Evolutionary conservation across 495 filamentous ascomycete species (phyloP), one percentile per base, ranked within the genome.

Genomic region (Lophium mytilinum): DNA sequence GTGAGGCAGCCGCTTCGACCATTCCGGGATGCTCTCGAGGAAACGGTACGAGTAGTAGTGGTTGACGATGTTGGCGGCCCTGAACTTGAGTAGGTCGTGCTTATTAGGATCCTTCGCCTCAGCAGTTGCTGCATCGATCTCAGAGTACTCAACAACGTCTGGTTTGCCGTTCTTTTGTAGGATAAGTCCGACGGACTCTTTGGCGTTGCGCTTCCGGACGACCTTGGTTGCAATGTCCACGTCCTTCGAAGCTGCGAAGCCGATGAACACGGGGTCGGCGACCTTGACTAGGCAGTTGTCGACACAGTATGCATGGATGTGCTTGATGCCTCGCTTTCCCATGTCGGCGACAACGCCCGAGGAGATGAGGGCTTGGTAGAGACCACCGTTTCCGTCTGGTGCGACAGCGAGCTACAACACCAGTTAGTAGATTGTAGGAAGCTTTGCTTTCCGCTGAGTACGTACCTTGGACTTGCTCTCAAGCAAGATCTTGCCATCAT

Each of bases 261-360:
- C 93, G 62, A 97, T 85, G 77, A 97, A 97, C 57, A 89, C 82
- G 21, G 93, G 93, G 66, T 99, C 93, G 24, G 92, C 92, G 19
- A 99, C 92, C 73, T 89, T 90, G 68, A 94, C 94, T n/a, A 99
- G 79, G 73, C 90, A 97, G 77, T 99, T 99, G 76, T 99, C 93
- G 43, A 99, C 93, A 65, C 93, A 94, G 78, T 96, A 97, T 55
- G 89, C 84, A 71, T 99, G 94, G 58, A 99, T 86, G 76, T 99
- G 94, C 77, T 95, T 70, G 71, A 99, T 90, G 42, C 89, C 90
- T 37, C 93, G 86, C 67, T 79, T 80, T 56, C 82, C 80, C 88
- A 99, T 93, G 71, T 97, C 90, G 39, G 83, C 82, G 19, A 96
- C 82, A 42, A 92, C 90, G 48, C 84, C 83, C 41, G 87, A 86